Percentiles rank a stretch among this genome's conserved stretches.
These are phyloP conservation scores for Salvia splendens DNA, from an alignment of 257 asterid species.

Conservation along the genomic window DNA sequence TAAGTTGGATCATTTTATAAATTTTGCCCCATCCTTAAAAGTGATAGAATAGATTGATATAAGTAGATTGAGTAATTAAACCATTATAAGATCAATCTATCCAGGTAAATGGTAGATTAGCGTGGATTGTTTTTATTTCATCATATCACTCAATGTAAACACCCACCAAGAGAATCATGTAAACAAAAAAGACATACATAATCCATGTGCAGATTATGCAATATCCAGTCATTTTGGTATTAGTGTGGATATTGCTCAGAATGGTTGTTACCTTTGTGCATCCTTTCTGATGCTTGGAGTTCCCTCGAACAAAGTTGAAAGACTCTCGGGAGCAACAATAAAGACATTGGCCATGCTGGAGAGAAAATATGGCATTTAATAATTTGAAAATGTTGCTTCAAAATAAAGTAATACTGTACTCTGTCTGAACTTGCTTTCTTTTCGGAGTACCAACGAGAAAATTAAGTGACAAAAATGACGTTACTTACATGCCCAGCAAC, in stretches of 20 bases:
- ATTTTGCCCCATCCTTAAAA: no score
- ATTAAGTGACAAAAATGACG: slow-evolving; percentile 9
- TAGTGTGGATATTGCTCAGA: background rate
- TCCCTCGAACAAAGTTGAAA: slow-evolving; percentile 89
- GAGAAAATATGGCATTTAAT: slow-evolving; percentile 29
- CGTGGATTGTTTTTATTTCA: no score
- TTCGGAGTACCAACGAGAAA: slow-evolving; percentile 1
- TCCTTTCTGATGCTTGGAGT: slow-evolving; percentile 98
- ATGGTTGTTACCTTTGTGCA: slow-evolving; percentile 73
- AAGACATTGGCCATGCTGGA: slow-evolving; percentile 77
- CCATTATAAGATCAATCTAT: no score
- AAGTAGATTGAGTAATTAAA: no score
- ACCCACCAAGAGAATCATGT: background rate
- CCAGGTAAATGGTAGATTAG: no score
- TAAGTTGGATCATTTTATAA: no score
- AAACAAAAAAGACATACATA: background rate
- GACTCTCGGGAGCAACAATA: slow-evolving; percentile 95
- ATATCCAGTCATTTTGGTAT: background rate
- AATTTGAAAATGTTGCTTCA: background rate
- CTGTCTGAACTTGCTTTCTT: background rate
- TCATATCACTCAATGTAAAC: background rate
- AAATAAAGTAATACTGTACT: slow-evolving; percentile 7
- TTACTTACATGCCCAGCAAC: slow-evolving; percentile 87
- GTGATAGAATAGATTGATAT: no score
- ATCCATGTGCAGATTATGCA: background rate